Evolutionary conservation across 2,329 filamentous ascomycete species (phyloP), one percentile per base, ranked within the genome.

Genomic region (Epichloe amarillans): DNA sequence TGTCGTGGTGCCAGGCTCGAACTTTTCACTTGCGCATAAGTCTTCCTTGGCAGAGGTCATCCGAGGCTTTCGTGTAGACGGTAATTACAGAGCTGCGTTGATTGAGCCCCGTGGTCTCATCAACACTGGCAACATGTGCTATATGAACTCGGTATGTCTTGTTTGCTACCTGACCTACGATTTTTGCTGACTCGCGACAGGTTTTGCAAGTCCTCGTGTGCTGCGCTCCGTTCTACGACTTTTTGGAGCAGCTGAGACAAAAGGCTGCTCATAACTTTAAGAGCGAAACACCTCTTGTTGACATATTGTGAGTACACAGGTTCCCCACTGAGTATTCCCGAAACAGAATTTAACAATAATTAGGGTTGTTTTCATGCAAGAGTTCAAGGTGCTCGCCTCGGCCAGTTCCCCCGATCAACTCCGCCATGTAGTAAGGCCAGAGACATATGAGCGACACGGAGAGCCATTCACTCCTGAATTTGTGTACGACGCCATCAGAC

Each of bases 111-210:
- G 91, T 57, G 93, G 93, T 46, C 77, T 98, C 62, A 86, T 95
- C 58, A 98, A 98, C 69, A 94, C 91, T 40, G 93, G 93, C 47
- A 97, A 98, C 64, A 94, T 97, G 87, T 98, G 93, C 69, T 98
- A 98, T 70, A 97, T 98, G 93, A 98, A 97, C 73, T 96, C 93
- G 56, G 91, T 95, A 76, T 71, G 87, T 72, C n/a, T 42, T 15
- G n/a, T 11, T 47, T 17, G 23, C 35, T 17, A 4, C 26, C 15
- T 12, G 15, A 15, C 46, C 8, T 36, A 17, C 30, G 36, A 15
- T 6, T 10, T 11, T 50, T 58, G 53, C 68, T 76, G 62, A 77
- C 58, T 33, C 38, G 7, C 7, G 41, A 7, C 57, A 95, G 89
- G 84, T 97, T 66, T 77, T 98, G 57, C 93, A 98, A 84, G 86